A percentile compares a stretch with the other conserved stretches of the same genome.
phyloP scores from a whole-genome alignment of 805 yeast species.

The Suhomyces sp. region DNA sequence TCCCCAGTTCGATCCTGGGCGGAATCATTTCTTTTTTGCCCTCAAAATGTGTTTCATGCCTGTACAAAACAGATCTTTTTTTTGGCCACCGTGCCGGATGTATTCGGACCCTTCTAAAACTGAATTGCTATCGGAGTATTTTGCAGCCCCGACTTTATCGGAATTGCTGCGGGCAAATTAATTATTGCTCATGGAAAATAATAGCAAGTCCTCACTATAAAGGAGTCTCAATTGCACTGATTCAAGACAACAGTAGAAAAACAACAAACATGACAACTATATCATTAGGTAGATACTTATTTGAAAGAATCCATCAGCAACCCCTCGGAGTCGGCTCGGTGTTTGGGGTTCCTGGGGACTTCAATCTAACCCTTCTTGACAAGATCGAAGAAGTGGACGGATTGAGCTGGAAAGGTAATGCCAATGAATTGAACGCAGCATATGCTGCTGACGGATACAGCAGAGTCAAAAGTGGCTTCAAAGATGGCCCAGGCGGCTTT shows the following conservation, averaged over 20 bases:
- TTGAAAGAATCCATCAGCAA: conserved; percentile 69
- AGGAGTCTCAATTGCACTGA: not conserved
- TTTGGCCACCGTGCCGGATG: not conserved
- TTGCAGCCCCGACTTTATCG: not conserved
- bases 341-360: conserved; percentile 82
- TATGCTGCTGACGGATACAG: conserved; percentile 89
- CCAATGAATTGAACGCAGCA: conserved; percentile 87
- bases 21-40: conserved; percentile 56
- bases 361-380: conserved; percentile 69
- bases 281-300: conserved; percentile 60
- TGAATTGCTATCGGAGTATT: not conserved
- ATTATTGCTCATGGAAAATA: not conserved
- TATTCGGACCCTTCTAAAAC: not conserved
- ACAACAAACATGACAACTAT: conserved; percentile 4
- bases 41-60: not conserved
- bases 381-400: conserved; percentile 72
- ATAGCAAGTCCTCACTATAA: not conserved
- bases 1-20: conserved; percentile 99
- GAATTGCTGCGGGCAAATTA: not conserved
- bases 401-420: conserved; percentile 86
- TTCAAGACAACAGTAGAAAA: not conserved
- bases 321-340: conserved; percentile 60
- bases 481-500: conserved; percentile 7
- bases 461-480: conserved; percentile 49
- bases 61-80: not conserved